Evolutionary conservation across 2,329 filamentous ascomycete species (phyloP).

Genomic region (Aspergillus cejpii): DNA sequence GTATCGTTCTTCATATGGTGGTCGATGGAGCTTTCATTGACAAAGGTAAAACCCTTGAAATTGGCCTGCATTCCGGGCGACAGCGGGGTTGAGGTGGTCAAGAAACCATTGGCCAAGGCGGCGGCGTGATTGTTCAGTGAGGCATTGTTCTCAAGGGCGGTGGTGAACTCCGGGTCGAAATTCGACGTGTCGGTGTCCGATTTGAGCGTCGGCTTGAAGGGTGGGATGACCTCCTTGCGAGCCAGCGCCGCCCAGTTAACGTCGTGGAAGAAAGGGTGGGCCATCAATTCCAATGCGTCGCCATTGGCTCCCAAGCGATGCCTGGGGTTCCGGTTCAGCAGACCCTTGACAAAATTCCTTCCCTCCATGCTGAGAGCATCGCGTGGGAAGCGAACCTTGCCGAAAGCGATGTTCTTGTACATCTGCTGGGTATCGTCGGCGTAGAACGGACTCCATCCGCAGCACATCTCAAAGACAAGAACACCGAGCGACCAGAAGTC

Average conservation of each 20-base stretch:
- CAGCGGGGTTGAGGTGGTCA: constrained; percentile 82
- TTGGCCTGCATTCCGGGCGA: constrained; percentile 96
- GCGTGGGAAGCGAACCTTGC: constrained; percentile 91
- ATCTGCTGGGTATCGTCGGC: constrained; percentile 99
- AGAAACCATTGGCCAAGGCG: constrained; percentile 69
- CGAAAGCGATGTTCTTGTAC: constrained; percentile 99
- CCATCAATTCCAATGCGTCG: constrained; percentile 90
- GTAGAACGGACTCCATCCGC: constrained; percentile 98
- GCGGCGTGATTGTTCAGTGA: constrained; percentile 89
- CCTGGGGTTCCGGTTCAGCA: constrained; percentile 94
- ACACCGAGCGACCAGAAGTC: constrained; percentile 99
- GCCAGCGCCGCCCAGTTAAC: constrained; percentile 84
- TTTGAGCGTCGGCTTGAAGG: constrained; percentile 96
- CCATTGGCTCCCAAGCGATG: constrained; percentile 85
- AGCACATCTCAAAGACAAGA: constrained; percentile 99
- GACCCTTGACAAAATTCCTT: constrained; percentile 93
- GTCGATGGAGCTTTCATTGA: constrained; percentile 93
- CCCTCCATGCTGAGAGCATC: constrained; percentile 93
- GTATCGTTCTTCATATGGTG: constrained; percentile 41
- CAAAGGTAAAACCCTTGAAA: constrained; percentile 97
- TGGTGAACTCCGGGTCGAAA: constrained; percentile 98
- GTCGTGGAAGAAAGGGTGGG: constrained; percentile 88
- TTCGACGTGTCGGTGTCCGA: constrained; percentile 95
- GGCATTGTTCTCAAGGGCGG: constrained; percentile 76
- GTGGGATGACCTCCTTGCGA: constrained; percentile 88